Conservation (phyloP, 2,329 filamentous ascomycete species). For the Corynespora cassiicola region DNA sequence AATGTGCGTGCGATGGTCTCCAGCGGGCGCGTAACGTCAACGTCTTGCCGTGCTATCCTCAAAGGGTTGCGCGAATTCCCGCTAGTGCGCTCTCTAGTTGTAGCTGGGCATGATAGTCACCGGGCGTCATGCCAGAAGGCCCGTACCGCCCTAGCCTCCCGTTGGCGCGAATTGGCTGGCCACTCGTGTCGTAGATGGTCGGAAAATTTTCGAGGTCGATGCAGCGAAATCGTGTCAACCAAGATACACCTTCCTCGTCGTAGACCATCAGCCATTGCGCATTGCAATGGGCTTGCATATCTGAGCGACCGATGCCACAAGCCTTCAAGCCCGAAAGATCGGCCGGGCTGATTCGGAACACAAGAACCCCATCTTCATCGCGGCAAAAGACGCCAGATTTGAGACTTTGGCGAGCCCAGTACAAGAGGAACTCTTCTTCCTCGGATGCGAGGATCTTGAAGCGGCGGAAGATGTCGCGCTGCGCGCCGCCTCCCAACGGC, state of each 20-base stretch:
- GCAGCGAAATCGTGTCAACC: conserved; percentile 11
- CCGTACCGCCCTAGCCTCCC: not conserved
- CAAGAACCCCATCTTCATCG: conserved; percentile 10
- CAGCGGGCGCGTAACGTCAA: too few species aligned
- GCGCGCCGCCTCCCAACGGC: conserved; percentile 11
- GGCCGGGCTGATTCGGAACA: conserved; percentile 15
- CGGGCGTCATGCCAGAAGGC: not conserved
- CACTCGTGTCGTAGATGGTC: conserved; percentile 1
- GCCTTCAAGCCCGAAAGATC: conserved; percentile 7
- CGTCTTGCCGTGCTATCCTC: too few species aligned
- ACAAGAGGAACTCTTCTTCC: conserved; percentile 13
- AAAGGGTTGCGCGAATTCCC: too few species aligned
- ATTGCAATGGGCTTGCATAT: not conserved
- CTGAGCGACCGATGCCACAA: conserved; percentile 8
- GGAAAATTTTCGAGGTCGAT: not conserved
- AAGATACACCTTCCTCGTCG: conserved; percentile 15
- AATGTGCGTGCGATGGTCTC: too few species aligned
- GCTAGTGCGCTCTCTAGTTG: too few species aligned
- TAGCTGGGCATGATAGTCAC: too few species aligned
- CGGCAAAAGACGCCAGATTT: conserved; percentile 10
- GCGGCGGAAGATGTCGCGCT: conserved; percentile 13
- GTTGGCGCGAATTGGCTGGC: not conserved
- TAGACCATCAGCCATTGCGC: conserved; percentile 16
- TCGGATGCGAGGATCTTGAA: conserved; percentile 13
- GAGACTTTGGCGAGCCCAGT: conserved; percentile 6